phyloP scores from a whole-genome alignment of 129 eudicot species.

The Pseudognaphalium luteoalbum region DNA sequence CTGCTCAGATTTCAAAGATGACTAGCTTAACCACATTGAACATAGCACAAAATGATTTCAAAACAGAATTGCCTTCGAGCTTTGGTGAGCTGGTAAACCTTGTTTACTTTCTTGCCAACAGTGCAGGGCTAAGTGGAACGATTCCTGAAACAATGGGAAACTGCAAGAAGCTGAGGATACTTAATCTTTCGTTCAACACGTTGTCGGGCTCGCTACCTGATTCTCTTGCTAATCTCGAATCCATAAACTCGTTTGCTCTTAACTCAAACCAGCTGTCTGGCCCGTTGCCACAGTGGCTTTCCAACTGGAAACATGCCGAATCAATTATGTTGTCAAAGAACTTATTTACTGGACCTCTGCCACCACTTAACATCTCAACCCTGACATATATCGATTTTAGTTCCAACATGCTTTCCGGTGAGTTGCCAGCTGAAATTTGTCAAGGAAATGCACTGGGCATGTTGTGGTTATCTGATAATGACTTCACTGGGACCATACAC shows the following conservation, averaged over 20 bases:
- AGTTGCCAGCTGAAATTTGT: constrained; percentile 56
- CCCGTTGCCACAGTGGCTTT: constrained; percentile 65
- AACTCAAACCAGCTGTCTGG: constrained; percentile 68
- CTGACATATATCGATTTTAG: constrained; percentile 53
- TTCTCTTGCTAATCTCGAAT: constrained; percentile 55
- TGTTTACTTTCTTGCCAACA: constrained; percentile 55
- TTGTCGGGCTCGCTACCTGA: constrained; percentile 69
- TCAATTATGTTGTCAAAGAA: constrained; percentile 56
- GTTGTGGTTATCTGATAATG: constrained; percentile 55
- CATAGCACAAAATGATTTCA: constrained; percentile 65
- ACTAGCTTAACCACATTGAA: constrained; percentile 52
- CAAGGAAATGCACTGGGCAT: constrained; percentile 34
- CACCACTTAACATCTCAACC: constrained; percentile 55
- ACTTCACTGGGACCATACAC: constrained; percentile 63
- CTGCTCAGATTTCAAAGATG: constrained; percentile 57
- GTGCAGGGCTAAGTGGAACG: constrained; percentile 60
- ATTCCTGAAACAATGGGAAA: constrained; percentile 74
- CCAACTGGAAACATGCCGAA: constrained; percentile 63
- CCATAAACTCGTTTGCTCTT: constrained; percentile 55
- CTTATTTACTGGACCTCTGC: constrained; percentile 56
- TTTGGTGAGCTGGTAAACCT: constrained; percentile 65
- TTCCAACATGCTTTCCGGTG: constrained; percentile 70
- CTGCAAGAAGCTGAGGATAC: constrained; percentile 62
- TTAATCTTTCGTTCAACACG: constrained; percentile 64
- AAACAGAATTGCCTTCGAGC: constrained; percentile 61